Percentiles rank a stretch among this genome's conserved stretches.
These are phyloP conservation scores for Leptomonas pyrrhocoris DNA, from an alignment of 208 protist genomes.

Conservation along the genomic window DNA sequence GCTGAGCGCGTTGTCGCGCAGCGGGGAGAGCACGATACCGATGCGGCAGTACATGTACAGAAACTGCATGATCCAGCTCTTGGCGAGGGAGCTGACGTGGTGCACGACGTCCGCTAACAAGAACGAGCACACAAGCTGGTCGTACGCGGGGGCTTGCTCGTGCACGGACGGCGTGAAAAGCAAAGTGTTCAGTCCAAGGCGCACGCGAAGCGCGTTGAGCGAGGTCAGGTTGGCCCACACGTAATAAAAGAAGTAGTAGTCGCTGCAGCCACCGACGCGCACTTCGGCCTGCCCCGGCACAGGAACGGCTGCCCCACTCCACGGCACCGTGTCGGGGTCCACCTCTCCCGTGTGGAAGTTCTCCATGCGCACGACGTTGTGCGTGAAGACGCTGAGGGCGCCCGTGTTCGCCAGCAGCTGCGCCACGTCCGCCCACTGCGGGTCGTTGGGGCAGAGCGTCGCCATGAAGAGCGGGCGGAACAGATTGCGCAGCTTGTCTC, in stretches of 20 bases:
- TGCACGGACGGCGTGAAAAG: slow-evolving; percentile 95
- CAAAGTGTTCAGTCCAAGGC: slow-evolving; percentile 79
- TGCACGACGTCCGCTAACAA: slow-evolving; percentile 95
- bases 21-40: slow-evolving; percentile 96
- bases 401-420: slow-evolving; percentile 94
- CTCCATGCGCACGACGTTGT: slow-evolving; percentile 44
- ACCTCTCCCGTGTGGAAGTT: slow-evolving; percentile 50
- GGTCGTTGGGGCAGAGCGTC: slow-evolving; percentile 89
- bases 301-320: slow-evolving; percentile 5
- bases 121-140: slow-evolving; percentile 95
- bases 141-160: slow-evolving; percentile 75
- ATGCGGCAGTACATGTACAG: slow-evolving; percentile 97
- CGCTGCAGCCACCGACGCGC: slow-evolving; percentile 90
- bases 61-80: slow-evolving; percentile 97
- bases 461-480: slow-evolving; percentile 99
- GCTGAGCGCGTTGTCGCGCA: slow-evolving; percentile 97
- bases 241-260: slow-evolving; percentile 98
- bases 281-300: background rate
- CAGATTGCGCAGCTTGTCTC: slow-evolving; percentile 92
- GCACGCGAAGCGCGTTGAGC: slow-evolving; percentile 95
- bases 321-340: slow-evolving; percentile 58
- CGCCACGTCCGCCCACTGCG: slow-evolving; percentile 89
- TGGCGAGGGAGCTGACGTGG: slow-evolving; percentile 95
- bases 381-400: slow-evolving; percentile 93
- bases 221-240: slow-evolving; percentile 96